Conservation (phyloP, 148 eudicot species). For the Rhododendron williamsianum region DNA sequence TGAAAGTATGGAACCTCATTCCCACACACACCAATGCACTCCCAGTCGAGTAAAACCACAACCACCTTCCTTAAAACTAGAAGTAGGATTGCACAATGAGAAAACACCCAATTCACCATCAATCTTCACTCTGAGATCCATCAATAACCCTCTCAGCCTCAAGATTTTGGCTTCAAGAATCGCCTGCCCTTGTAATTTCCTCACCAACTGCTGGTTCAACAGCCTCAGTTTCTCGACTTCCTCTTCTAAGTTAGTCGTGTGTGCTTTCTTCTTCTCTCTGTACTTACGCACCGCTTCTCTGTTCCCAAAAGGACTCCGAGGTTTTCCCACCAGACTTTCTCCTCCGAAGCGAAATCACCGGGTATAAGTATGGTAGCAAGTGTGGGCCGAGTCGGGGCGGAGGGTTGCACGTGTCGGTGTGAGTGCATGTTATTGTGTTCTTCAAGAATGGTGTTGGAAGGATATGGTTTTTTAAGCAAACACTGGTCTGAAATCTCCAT, state of each 20-base stretch:
- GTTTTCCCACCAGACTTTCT: conserved; percentile 14
- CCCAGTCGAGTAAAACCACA: conserved; percentile 19
- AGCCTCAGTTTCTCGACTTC: conserved; percentile 48
- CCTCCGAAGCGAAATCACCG: conserved; percentile 27
- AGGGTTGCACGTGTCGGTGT: conserved; percentile 62
- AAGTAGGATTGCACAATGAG: conserved; percentile 18
- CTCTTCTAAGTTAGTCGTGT: conserved; percentile 50
- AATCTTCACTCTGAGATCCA: conserved; percentile 39
- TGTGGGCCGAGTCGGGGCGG: conserved; percentile 50
- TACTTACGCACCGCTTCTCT: conserved; percentile 71
- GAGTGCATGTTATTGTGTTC: conserved; percentile 44
- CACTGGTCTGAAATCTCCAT: conserved; percentile 36
- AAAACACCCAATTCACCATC: conserved; percentile 35
- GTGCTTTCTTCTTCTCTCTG: conserved; percentile 67
- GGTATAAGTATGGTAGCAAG: conserved; percentile 57
- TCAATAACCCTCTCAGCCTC: conserved; percentile 39
- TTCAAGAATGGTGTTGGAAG: conserved; percentile 28
- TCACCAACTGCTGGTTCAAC: conserved; percentile 41
- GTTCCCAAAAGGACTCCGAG: conserved; percentile 42
- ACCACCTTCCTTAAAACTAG: conserved; percentile 27
- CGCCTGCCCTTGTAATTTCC: conserved; percentile 39
- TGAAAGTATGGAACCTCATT: conserved; percentile 15
- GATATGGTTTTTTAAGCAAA: conserved; percentile 24
- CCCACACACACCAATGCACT: conserved; percentile 13
- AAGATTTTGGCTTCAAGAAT: conserved; percentile 42